A percentile compares a stretch with the other conserved stretches of the same genome.
phyloP scores from a whole-genome alignment of 78 protist species.

The Tieghemostelium lacteum region DNA sequence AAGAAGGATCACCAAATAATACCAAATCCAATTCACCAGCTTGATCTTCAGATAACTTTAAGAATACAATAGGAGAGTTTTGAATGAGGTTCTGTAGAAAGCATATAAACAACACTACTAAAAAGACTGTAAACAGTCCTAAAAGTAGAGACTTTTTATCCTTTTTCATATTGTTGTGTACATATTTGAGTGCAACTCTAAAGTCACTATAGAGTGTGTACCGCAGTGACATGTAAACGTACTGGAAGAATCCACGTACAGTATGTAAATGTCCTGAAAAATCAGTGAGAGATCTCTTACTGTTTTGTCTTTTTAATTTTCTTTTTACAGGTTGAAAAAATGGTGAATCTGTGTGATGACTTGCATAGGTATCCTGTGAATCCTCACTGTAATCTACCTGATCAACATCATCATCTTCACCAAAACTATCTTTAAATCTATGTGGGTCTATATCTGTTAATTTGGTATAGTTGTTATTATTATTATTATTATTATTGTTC shows the following conservation, averaged over 20 bases:
- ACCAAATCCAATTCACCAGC: conserved; percentile 82
- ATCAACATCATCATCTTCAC: conserved; percentile 10
- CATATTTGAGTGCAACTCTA: conserved; percentile 80
- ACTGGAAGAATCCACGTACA: background rate
- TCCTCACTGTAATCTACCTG: background rate
- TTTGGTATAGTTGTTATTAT: background rate
- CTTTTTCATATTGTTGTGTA: conserved; percentile 58
- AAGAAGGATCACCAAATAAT: conserved; percentile 33
- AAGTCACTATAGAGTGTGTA: conserved; percentile 47
- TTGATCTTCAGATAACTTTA: conserved; percentile 82
- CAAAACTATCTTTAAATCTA: background rate
- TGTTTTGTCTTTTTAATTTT: conserved; percentile 5
- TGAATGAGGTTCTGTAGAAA: conserved; percentile 75
- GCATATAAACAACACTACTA: conserved; percentile 77
- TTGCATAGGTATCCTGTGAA: background rate
- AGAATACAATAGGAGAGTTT: conserved; percentile 80
- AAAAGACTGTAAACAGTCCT: conserved; percentile 82
- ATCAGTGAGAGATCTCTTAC: too few species aligned
- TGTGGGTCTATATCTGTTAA: conserved; percentile 8
- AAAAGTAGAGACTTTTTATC: conserved; percentile 37
- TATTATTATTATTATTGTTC: background rate
- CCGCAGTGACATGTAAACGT: conserved; percentile 16
- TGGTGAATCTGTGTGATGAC: background rate
- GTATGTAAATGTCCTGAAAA: background rate
- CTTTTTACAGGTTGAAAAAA: background rate